These are phyloP conservation scores for Tolypocladium guangdongense DNA, from an alignment of 2,329 filamentous ascomycete species.

Conservation along the genomic window DNA sequence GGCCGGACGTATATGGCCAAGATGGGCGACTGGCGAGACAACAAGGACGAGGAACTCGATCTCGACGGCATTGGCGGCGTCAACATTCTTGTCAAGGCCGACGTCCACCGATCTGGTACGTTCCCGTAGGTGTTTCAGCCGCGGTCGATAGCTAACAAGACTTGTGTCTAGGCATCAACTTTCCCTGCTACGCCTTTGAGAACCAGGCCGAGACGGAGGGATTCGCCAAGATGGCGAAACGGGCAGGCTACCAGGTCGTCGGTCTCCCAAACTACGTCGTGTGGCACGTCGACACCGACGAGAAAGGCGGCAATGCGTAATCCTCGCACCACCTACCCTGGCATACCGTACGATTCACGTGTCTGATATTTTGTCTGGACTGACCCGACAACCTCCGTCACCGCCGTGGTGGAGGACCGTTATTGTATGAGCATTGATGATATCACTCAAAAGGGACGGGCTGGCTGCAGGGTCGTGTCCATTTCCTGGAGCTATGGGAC, in stretches of 20 bases:
- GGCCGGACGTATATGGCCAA: slow-evolving; percentile 80
- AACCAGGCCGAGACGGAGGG: slow-evolving; percentile 99
- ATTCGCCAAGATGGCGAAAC: slow-evolving; percentile 97
- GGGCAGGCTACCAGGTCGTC: slow-evolving; percentile 84
- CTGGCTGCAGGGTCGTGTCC: not conserved
- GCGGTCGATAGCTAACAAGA: not conserved
- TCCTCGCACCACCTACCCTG: not conserved
- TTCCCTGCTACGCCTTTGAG: slow-evolving; percentile 91
- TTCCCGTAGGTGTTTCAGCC: slow-evolving; percentile 11
- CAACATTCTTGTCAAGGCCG: slow-evolving; percentile 94
- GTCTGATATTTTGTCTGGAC: slow-evolving; percentile 12
- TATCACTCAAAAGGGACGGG: slow-evolving; percentile 6
- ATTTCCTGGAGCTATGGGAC: not conserved
- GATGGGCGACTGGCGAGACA: slow-evolving; percentile 85
- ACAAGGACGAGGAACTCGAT: slow-evolving; percentile 85
- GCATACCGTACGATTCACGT: slow-evolving; percentile 8
- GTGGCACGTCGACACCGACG: slow-evolving; percentile 95
- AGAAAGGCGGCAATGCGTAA: slow-evolving; percentile 73
- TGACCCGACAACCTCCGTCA: slow-evolving; percentile 8
- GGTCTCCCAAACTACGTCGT: slow-evolving; percentile 96
- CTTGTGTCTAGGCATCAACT: slow-evolving; percentile 69
- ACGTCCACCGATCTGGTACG: slow-evolving; percentile 85
- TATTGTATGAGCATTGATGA: slow-evolving; percentile 16
- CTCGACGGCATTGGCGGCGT: slow-evolving; percentile 95
- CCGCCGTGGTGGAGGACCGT: slow-evolving; percentile 8